These are phyloP conservation scores for Cercospora canescens DNA, from an alignment of 2,329 filamentous ascomycete genomes.

Conservation along the genomic window DNA sequence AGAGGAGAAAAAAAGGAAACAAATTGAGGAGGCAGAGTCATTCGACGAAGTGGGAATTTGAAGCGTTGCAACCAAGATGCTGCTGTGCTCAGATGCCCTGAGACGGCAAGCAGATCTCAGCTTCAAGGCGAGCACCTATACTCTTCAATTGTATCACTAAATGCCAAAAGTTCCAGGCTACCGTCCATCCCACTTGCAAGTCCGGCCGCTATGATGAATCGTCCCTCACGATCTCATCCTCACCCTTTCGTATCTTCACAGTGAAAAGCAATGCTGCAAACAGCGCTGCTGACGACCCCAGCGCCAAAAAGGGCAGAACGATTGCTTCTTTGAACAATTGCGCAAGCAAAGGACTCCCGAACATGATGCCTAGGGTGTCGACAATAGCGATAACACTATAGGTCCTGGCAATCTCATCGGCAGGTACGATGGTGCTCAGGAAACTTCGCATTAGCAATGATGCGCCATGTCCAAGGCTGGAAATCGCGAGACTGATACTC, in stretches of 20 bases:
- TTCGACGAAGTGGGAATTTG: background rate
- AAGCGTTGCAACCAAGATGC: background rate
- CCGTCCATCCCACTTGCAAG: background rate
- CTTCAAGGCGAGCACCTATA: background rate
- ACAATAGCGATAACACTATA: conserved; percentile 55
- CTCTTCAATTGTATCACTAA: background rate
- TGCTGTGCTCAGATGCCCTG: background rate
- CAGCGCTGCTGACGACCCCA: conserved; percentile 28
- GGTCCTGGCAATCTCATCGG: conserved; percentile 55
- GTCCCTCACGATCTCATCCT: conserved; percentile 13
- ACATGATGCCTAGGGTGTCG: conserved; percentile 52
- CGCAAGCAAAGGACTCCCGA: conserved; percentile 50
- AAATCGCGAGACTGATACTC: conserved; percentile 45
- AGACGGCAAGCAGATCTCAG: background rate
- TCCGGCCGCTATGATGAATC: background rate
- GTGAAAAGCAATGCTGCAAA: conserved; percentile 24
- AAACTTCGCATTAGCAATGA: conserved; percentile 49
- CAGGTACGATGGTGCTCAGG: conserved; percentile 55
- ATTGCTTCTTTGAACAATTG: conserved; percentile 51
- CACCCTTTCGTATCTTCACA: conserved; percentile 34
- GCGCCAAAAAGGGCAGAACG: conserved; percentile 51
- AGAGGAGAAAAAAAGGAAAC: background rate
- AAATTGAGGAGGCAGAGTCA: background rate
- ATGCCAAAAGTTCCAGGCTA: no score
- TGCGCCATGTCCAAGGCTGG: conserved; percentile 50